Base-by-base conservation (phyloP, 495 filamentous ascomycete genomes). In the Chaetomium fimeti region DNA sequence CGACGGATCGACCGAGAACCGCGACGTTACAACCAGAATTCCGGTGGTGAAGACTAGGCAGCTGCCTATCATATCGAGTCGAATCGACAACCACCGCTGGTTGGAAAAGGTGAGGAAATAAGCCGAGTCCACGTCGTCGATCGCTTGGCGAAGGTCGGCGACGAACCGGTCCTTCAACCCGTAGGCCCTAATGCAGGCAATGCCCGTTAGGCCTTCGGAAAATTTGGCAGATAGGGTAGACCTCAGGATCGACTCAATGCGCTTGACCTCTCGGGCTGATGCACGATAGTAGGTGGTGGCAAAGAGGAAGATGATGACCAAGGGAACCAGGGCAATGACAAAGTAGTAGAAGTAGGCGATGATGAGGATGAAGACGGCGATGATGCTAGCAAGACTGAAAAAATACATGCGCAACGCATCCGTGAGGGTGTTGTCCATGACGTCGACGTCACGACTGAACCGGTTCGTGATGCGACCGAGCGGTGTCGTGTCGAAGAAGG, bases 401-500 rank as follows among this genome's bases (percentile, higher is more conserved):
- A 93, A 87, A 77, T 94, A 98, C 85, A 97, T 95, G 63, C 94
- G 85, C 81, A 98, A 91, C 9, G 91, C 87, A 71, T 97, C 94
- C 0, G 89, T 88, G 11, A 97, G 80, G 49, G 85, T 92, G 73
- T 96, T 97, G 74, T 98, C 94, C 92, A 98, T 95, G 38, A 90
- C 88, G 69, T 96, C 89, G 52, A 97, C 88, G 74, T 98, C 94
- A 69, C 93, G 91, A 4, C 92, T 93, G 77, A 98, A 98, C 24
- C 94, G 90, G 72, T 98, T 98, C 11, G 92, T 94, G 72, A 98
- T 97, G 27, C 94, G 88, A n/a, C 94, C 94, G 0, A 97, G 72
- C 1, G 94, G 94, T 0, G 94, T 98, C 0, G 93, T 97, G 68
- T 97, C 94, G 79, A 98, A 97, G 81, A 98, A 98, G 5, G 88